Percentiles rank a stretch among this genome's conserved stretches.
phyloP scores from a whole-genome alignment of 1,139 yeast genomes.

The Spathaspora sp. region DNA sequence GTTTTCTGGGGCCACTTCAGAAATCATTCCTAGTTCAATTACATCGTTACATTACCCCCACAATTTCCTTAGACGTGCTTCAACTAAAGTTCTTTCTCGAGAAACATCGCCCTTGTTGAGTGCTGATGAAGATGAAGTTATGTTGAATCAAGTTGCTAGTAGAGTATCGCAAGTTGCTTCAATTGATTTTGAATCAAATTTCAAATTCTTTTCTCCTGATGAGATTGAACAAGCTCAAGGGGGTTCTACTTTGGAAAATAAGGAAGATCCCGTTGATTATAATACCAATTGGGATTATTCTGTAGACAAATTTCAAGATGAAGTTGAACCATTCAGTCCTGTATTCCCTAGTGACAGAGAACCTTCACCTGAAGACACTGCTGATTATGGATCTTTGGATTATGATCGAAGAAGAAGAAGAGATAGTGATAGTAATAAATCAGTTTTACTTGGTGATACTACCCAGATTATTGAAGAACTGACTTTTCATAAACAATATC shows the following conservation, averaged over 20 bases:
- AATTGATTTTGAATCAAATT: slow-evolving; percentile 42
- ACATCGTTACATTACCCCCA: slow-evolving; percentile 81
- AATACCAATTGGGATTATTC: slow-evolving; percentile 70
- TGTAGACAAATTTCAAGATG: slow-evolving; percentile 47
- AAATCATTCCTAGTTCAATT: slow-evolving; percentile 85
- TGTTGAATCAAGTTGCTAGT: slow-evolving; percentile 21
- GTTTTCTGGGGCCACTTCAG: slow-evolving; percentile 89
- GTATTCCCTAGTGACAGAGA: slow-evolving; percentile 3
- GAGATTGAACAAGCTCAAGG: slow-evolving; percentile 89
- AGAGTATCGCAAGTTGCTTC: slow-evolving; percentile 36
- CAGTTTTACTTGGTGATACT: slow-evolving; percentile 17
- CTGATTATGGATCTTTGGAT: slow-evolving; percentile 40
- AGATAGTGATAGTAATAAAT: slow-evolving; percentile 27
- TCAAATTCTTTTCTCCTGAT: slow-evolving; percentile 78
- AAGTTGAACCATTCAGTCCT: slow-evolving; percentile 13
- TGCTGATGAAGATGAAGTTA: slow-evolving; percentile 24
- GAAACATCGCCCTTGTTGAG: slow-evolving; percentile 41
- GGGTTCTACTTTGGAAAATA: slow-evolving; percentile 71
- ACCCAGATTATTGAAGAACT: slow-evolving; percentile 26
- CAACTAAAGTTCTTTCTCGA: slow-evolving; percentile 19
- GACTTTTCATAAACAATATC: slow-evolving; percentile 42
- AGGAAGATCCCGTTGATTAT: slow-evolving; percentile 54
- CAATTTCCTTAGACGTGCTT: slow-evolving; percentile 39
- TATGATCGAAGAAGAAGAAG: slow-evolving; percentile 32
- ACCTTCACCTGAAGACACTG: slow-evolving; percentile 11